A percentile compares a stretch with the other conserved stretches of the same genome.
Conservation (phyloP, 805 yeast species). For the Limtongia smithiae region DNA sequence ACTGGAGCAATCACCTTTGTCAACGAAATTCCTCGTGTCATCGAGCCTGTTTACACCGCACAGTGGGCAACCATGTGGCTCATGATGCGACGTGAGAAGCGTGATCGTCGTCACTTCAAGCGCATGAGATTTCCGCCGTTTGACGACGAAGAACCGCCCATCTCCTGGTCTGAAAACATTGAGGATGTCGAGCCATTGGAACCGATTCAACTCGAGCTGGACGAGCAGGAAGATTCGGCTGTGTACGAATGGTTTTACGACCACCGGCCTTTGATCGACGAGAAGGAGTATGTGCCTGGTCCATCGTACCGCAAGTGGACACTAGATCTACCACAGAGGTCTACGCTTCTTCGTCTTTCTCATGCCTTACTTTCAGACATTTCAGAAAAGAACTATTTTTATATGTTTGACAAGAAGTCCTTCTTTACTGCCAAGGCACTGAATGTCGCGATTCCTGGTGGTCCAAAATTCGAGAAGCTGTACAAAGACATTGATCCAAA, state of each 20-base stretch:
- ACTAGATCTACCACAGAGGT: slow-evolving; percentile 57
- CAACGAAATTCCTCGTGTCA: slow-evolving; percentile 85
- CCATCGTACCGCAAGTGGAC: slow-evolving; percentile 74
- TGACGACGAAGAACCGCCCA: slow-evolving; percentile 95
- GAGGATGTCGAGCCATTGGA: slow-evolving; percentile 69
- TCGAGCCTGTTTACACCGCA: slow-evolving; percentile 85
- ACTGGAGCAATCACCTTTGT: slow-evolving; percentile 96
- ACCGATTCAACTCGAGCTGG: slow-evolving; percentile 65
- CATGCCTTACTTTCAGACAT: slow-evolving; percentile 65
- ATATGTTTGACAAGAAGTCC: slow-evolving; percentile 72
- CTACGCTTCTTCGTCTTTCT: slow-evolving; percentile 62
- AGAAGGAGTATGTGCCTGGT: slow-evolving; percentile 58
- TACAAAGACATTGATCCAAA: slow-evolving; percentile 59
- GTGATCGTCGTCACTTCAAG: slow-evolving; percentile 84
- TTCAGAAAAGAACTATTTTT: slow-evolving; percentile 56
- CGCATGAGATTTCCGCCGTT: slow-evolving; percentile 93
- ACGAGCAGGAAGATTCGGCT: slow-evolving; percentile 56
- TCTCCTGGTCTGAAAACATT: slow-evolving; percentile 75
- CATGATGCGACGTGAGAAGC: slow-evolving; percentile 89
- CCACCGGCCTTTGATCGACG: slow-evolving; percentile 64
- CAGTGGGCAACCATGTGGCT: slow-evolving; percentile 96
- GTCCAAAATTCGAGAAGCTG: slow-evolving; percentile 91
- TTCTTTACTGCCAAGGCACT: slow-evolving; percentile 89
- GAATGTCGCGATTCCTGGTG: slow-evolving; percentile 85
- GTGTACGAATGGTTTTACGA: slow-evolving; percentile 80